phyloP scores from a whole-genome alignment of 768 basidiomycete genomes.

The Boletus vermiculosoides region DNA sequence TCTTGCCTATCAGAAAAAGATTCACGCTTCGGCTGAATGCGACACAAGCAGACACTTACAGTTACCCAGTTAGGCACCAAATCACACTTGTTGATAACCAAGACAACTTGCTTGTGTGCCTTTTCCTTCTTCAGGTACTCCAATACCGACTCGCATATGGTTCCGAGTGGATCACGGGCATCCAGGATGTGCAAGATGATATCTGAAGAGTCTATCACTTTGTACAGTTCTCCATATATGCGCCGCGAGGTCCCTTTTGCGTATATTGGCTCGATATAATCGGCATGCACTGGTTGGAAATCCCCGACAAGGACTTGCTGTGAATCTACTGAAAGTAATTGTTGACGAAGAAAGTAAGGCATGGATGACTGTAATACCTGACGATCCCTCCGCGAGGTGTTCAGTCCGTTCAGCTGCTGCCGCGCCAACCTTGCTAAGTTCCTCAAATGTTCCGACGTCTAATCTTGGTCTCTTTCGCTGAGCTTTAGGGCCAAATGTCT shows the following conservation, averaged over 20 bases:
- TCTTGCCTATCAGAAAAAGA: slow-evolving; percentile 59
- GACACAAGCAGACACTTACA: slow-evolving; percentile 46
- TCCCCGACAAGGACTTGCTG: slow-evolving; percentile 32
- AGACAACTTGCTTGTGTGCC: slow-evolving; percentile 94
- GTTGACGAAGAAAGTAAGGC: slow-evolving; percentile 1
- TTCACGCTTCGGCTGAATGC: not conserved
- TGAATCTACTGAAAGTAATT: slow-evolving; percentile 6
- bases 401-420: slow-evolving; percentile 51
- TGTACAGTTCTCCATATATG: slow-evolving; percentile 98
- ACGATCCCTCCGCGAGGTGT: slow-evolving; percentile 39
- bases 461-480: slow-evolving; percentile 88
- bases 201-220: slow-evolving; percentile 98
- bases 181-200: slow-evolving; percentile 94
- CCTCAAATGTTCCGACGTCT: slow-evolving; percentile 89
- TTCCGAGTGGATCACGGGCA: slow-evolving; percentile 93
- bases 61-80: slow-evolving; percentile 99
- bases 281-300: slow-evolving; percentile 62
- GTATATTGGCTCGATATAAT: slow-evolving; percentile 87
- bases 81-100: slow-evolving; percentile 98
- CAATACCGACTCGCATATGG: slow-evolving; percentile 90
- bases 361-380: slow-evolving; percentile 37
- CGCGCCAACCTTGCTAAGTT: slow-evolving; percentile 68
- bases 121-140: slow-evolving; percentile 96
- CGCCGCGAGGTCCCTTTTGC: slow-evolving; percentile 93
- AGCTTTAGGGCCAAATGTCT: slow-evolving; percentile 95